These are phyloP conservation scores for Tubosaeta sp. DNA, from an alignment of 768 basidiomycete species.

Conservation along the genomic window DNA sequence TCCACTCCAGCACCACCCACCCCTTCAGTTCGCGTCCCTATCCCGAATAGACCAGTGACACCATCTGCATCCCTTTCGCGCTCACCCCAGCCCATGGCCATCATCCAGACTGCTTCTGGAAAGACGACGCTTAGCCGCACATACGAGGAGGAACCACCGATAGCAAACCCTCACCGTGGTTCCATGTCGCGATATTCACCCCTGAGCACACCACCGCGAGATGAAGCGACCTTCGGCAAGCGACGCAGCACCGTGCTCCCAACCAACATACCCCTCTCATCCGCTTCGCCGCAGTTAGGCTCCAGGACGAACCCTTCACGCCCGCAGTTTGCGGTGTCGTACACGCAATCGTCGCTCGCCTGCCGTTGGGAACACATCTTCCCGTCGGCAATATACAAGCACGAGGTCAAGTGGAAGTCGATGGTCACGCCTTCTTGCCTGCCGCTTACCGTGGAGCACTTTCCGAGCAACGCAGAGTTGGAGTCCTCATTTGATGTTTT, in stretches of 20 bases:
- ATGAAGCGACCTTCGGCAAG: conserved; percentile 48
- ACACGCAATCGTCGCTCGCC: conserved; percentile 70
- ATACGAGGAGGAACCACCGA: conserved; percentile 53
- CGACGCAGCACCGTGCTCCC: conserved; percentile 49
- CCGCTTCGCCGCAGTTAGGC: conserved; percentile 40
- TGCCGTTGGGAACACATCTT: conserved; percentile 88
- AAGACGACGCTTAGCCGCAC: conserved; percentile 48
- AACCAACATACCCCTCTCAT: conserved; percentile 40
- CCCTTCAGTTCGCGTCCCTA: conserved; percentile 28
- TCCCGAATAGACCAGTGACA: conserved; percentile 27
- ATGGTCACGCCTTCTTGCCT: conserved; percentile 83
- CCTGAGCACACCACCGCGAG: conserved; percentile 63
- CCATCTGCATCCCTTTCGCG: conserved; percentile 31
- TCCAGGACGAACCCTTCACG: conserved; percentile 63
- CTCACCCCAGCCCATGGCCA: conserved; percentile 42
- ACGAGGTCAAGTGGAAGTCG: conserved; percentile 90
- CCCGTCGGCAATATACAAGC: conserved; percentile 66
- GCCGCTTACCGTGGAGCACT: conserved; percentile 86
- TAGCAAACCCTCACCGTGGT: conserved; percentile 39
- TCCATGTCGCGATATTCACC: conserved; percentile 58
- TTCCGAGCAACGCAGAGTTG: conserved; percentile 72
- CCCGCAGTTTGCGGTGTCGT: conserved; percentile 52
- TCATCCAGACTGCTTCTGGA: conserved; percentile 33
- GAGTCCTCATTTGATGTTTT: conserved; percentile 76
- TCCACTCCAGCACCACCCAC: conserved; percentile 19